Percentiles rank a stretch among this genome's conserved stretches.
Conservation (phyloP, 257 asterid species). For the Capsicum rhomboideum region DNA sequence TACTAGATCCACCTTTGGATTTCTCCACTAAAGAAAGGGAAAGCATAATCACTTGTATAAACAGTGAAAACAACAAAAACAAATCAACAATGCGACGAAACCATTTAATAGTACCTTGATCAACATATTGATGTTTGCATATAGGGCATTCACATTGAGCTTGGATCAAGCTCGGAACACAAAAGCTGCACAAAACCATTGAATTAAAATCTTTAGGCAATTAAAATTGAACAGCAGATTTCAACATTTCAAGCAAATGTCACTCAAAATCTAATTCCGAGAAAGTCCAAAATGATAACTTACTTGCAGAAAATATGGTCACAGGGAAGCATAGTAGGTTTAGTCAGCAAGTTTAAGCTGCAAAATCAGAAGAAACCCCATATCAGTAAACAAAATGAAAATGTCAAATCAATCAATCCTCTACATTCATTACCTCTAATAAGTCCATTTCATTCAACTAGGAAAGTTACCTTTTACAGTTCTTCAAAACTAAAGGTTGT, state of each 20-base stretch:
- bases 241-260: background rate
- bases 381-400: background rate
- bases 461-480: background rate
- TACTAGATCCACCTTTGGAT: too few species aligned
- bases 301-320: slow-evolving; percentile 84
- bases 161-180: slow-evolving; percentile 30
- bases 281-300: slow-evolving; percentile 9
- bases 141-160: slow-evolving; percentile 49
- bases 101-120: slow-evolving; percentile 30
- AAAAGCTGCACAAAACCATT: slow-evolving; percentile 29
- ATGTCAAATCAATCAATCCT: background rate
- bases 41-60: background rate
- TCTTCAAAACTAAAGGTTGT: too few species aligned
- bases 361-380: background rate
- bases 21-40: too few species aligned
- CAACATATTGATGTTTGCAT: slow-evolving; percentile 40
- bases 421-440: background rate
- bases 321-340: slow-evolving; percentile 80
- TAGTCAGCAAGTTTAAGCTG: slow-evolving; percentile 64
- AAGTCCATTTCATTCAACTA: background rate
- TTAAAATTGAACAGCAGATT: background rate
- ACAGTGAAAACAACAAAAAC: background rate
- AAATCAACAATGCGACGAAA: background rate
- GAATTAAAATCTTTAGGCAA: background rate
- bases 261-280: background rate